Evolutionary conservation across 1,284 basidiomycete genomes (phyloP), one percentile per base, ranked within the genome.

Genomic region (Apiotrichum montevideense): DNA sequence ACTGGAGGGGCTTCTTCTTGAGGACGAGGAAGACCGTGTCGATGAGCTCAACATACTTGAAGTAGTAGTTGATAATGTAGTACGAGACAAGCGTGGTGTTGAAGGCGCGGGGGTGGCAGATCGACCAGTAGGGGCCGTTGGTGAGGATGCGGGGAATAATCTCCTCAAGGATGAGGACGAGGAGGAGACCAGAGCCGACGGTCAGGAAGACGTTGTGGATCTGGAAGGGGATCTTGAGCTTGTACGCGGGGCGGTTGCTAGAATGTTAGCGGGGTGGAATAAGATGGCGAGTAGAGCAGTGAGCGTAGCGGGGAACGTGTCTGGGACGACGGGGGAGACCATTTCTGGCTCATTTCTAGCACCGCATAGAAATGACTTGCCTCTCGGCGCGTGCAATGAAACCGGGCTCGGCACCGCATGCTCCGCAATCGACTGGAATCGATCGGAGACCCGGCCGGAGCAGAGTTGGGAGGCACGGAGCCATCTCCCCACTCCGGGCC

Each of bases 41-140:
- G 61, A 95, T 76, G 57, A 97, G 84, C 79, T 98, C 94, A 63
- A 93, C 77, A 73, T 92, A 93, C 77, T 95, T 93, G 84, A 95
- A 90, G 78, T 87, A 91, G 80, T 98, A 98, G 82, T 98, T 98
- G 81, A 98, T 83, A 81, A 98, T 92, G 81, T 98, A 98, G 80
- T 90, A 96, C 69, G 90, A 86, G 76, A 92, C 86, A 72, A 93
- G 80, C 71, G 83, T 83, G 88, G 92, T 79, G 52, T 92, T 95
- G 90, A 91, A 98, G 55, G 91, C 85, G 6, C 77, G 72, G 35
- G 81, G 79, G 63, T 83, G 77, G 79, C 95, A 98, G 68, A 98
- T 86, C 46, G 86, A 84, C 73, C 84, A 81, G 78, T 87, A 90
- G 42, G 85, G 60, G 46, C 87, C 86, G 53, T 85, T 78, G 56